Conservation (phyloP, 768 basidiomycete genomes). For the Russula vinacea region DNA sequence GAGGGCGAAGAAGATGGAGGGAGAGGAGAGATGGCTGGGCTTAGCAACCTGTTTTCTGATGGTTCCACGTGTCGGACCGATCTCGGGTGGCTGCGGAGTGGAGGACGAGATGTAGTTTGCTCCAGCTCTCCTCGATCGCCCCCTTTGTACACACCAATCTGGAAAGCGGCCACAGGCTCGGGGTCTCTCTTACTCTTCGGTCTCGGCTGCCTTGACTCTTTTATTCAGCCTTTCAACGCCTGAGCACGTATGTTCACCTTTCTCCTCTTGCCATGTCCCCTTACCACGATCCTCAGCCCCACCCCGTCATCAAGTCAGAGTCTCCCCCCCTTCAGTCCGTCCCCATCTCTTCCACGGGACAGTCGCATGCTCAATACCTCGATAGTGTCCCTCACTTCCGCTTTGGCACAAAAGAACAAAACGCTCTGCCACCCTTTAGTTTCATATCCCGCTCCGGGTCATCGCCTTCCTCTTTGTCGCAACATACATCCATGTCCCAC, state of each 20-base stretch:
- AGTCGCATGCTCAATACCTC: not conserved
- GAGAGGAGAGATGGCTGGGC: too few species aligned
- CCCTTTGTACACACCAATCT: not conserved
- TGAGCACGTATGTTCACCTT: not conserved
- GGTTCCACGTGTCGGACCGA: too few species aligned
- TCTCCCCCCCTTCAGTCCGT: conserved; percentile 22
- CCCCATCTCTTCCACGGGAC: conserved; percentile 12
- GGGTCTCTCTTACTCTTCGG: not conserved
- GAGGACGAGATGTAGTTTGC: not conserved
- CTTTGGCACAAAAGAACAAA: conserved; percentile 34
- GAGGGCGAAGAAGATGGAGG: too few species aligned
- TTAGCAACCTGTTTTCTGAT: too few species aligned
- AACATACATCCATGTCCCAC: conserved; percentile 1
- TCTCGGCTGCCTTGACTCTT: not conserved
- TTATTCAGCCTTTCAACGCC: conserved; percentile 9
- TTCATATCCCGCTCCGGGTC: conserved; percentile 30
- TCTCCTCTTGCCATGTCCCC: conserved; percentile 10
- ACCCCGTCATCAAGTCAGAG: conserved; percentile 27
- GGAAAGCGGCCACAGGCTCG: not conserved
- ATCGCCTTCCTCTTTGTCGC: conserved; percentile 25
- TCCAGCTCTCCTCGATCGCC: conserved; percentile 1
- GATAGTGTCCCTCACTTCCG: conserved; percentile 28
- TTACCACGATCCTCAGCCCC: not conserved
- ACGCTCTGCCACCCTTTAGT: conserved; percentile 29
- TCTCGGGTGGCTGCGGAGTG: not conserved